Evolutionary conservation across 2,329 filamentous ascomycete species (phyloP).

Genomic region (Ophiostoma fasciatum): DNA sequence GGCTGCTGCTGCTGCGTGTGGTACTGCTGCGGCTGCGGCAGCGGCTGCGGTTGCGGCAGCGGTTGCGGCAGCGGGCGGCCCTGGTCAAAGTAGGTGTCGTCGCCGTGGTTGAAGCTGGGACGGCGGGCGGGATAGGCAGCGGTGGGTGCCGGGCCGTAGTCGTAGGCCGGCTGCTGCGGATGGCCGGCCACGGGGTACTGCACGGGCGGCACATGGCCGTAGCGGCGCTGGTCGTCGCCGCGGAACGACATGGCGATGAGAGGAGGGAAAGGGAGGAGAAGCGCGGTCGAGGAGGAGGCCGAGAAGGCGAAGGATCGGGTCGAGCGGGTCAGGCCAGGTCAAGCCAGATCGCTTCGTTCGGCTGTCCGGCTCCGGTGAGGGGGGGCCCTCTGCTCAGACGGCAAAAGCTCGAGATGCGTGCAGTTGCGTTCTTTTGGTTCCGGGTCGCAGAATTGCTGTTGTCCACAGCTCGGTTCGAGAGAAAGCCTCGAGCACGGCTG

Average conservation of each 20-base stretch:
- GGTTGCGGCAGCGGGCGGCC: slow-evolving; percentile 7
- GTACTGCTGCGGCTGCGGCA: background rate
- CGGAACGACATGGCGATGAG: slow-evolving; percentile 44
- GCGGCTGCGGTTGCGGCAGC: background rate
- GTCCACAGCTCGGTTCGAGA: too few species aligned
- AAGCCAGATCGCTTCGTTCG: too few species aligned
- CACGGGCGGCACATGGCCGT: slow-evolving; percentile 51
- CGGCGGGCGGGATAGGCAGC: slow-evolving; percentile 31
- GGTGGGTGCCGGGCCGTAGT: slow-evolving; percentile 2
- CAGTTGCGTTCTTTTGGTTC: too few species aligned
- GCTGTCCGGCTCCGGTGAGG: too few species aligned
- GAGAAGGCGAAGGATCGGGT: too few species aligned
- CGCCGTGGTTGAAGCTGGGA: slow-evolving; percentile 62
- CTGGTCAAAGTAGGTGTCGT: slow-evolving; percentile 45
- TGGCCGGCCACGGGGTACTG: slow-evolving; percentile 41
- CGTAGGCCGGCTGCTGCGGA: slow-evolving; percentile 10
- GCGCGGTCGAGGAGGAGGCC: too few species aligned
- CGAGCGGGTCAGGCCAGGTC: background rate
- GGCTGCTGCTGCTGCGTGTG: background rate
- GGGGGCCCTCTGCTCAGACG: too few species aligned
- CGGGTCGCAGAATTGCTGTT: too few species aligned
- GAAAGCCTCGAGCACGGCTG: too few species aligned
- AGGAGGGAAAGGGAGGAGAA: background rate
- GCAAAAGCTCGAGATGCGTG: too few species aligned
- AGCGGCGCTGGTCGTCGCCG: slow-evolving; percentile 46